phyloP scores from a whole-genome alignment of 768 basidiomycete species.

The Trametes maxima region DNA sequence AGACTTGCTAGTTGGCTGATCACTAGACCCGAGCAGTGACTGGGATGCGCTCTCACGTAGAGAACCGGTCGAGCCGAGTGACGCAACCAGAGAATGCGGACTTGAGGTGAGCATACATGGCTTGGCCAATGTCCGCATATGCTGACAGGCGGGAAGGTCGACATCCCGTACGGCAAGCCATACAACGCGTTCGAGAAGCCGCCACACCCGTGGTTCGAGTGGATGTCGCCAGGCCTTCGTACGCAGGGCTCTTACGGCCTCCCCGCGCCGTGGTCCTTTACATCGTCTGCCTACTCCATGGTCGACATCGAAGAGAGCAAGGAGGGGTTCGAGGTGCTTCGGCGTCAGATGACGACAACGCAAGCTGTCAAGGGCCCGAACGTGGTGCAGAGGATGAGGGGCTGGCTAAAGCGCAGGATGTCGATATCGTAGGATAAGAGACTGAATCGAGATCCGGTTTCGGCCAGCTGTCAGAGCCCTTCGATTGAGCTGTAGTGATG shows the following conservation, averaged over 20 bases:
- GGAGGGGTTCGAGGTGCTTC: background rate
- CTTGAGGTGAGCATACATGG: background rate
- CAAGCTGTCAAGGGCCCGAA: background rate
- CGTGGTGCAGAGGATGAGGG: constrained; percentile 16
- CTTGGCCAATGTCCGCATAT: background rate
- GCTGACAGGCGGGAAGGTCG: background rate
- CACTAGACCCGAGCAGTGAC: background rate
- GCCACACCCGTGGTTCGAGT: constrained; percentile 21
- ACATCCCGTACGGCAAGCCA: constrained; percentile 11
- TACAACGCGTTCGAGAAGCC: constrained; percentile 1
- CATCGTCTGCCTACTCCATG: constrained; percentile 8
- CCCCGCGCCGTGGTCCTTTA: background rate
- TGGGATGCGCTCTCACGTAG: constrained; percentile 6
- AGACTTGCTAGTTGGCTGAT: background rate
- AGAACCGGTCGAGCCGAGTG: background rate
- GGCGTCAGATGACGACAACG: background rate
- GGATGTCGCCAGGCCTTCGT: constrained; percentile 11
- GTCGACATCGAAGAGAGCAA: constrained; percentile 8
- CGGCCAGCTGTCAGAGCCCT: background rate
- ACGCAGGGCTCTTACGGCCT: background rate
- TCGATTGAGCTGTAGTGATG: background rate
- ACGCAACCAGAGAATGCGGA: background rate
- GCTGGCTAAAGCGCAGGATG: constrained; percentile 19
- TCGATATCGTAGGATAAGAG: constrained; percentile 3
- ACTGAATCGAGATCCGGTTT: background rate